Base-by-base conservation (phyloP, 306 rosid species). In the Rosa lucieae region DNA sequence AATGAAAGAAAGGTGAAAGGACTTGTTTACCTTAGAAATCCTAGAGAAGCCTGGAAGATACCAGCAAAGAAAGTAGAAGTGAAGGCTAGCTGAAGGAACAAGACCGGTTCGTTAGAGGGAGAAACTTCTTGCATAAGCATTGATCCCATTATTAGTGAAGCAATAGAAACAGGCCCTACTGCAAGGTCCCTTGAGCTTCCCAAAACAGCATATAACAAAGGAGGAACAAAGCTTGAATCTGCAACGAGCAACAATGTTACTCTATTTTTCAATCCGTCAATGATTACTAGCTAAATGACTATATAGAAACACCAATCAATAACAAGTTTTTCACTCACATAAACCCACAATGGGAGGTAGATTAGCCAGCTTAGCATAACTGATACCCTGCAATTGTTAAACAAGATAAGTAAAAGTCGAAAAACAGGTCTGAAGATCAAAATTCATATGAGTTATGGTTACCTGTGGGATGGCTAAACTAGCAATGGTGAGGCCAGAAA, bases 191-290 rank as follows among this genome's bases (percentile, higher is more conserved):
- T 92, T 47, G 99, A 95, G 85, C 99, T 93, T 82, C 99, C 99
- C 74, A 95, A 89, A 42, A 91, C 91, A 72, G 99, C 96, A 81
- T 95, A 95, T 59, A 95, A 86, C 70, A 95, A 84, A 56, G 99
- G 99, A 13, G 99, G 99, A 77, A 95, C 99, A 84, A 95, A 95
- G 84, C 99, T 95, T 15, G 99, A 95, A 90, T 95, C 99, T 95
- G 23, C 29, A 83, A 70, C 9, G 1, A 63, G 44, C 18, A 3
- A 46, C 21, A 5, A 37, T 29, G 7, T 35, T 9, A 12, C 13
- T 10, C 10, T 9, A 23, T 56, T 6, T 65, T 70, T 40, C 53
- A 79, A 35, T 71, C 70, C 32, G 21, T 44, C 49, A 51, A 18
- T 42, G 13, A 10, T 0, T 8, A 15, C 39, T 10, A 11, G 21